Base-by-base conservation (phyloP, 768 basidiomycete species). In the Lactifluus pinguis region DNA sequence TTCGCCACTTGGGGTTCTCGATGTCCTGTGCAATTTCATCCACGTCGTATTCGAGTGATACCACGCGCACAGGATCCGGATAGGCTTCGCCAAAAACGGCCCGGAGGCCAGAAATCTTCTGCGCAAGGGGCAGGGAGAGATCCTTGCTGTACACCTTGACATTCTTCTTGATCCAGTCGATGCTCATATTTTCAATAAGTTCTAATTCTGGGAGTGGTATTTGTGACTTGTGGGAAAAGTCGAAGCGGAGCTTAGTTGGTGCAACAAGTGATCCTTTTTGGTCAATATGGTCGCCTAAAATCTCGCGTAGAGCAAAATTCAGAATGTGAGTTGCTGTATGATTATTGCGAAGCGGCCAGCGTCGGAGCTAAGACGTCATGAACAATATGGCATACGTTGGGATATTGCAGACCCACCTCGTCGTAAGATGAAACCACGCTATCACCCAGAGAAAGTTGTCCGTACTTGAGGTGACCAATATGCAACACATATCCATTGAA, bases 301-400 rank as follows among this genome's bases (percentile, higher is more conserved):
- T 83, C 69, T 98, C 97, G 39, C 97, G 89, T 3, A 99, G 82
- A 55, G 78, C 83, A 69, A 80, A 99, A 77, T 99, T 99, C 67
- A 99, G 88, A 67, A 99, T 97, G 71, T 99, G 97, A 0, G 97
- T 99, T 21, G 87, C 97, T 30, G 97, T 98, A 76, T 99, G 97
- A 69, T 99, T 99, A 74, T 93, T 98, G 55, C 95, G 86, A 53
- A 99, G 76, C 0, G 95, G 95, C 89, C 92, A 94, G 53, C 97
- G 83, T 41, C 97, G 91, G 39, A 91, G 82, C 89, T 92, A 61
- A 17, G 54, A 62, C 54, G 39, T 34, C 19, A 51, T 21, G 42
- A 34, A 19, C 14, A 13, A 32, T 6, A 59, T 56, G 47, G 32
- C n/a, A 34, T 21, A 10, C 44, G 15, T 17, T 15, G 54, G 53